These are phyloP conservation scores for Heritiera littoralis DNA, from an alignment of 345 rosid genomes.

Conservation along the genomic window DNA sequence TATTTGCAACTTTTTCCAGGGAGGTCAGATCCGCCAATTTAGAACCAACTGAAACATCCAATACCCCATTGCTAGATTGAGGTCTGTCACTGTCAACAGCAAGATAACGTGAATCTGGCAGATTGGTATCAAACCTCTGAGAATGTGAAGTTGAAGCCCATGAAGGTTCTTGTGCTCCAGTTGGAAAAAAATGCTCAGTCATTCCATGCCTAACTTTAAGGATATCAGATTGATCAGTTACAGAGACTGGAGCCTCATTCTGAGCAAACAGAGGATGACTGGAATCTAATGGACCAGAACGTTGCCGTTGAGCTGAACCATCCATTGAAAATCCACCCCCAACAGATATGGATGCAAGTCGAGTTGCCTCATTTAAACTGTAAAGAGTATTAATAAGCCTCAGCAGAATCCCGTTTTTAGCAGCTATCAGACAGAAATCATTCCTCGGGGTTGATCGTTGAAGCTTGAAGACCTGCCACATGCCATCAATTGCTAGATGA, in stretches of 20 bases:
- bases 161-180: constrained; percentile 59
- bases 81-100: constrained; percentile 59
- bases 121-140: constrained; percentile 67
- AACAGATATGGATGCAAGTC: constrained; percentile 69
- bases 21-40: constrained; percentile 42
- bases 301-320: constrained; percentile 57
- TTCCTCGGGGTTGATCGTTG: constrained; percentile 91
- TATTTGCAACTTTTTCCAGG: constrained; percentile 40
- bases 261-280: constrained; percentile 62
- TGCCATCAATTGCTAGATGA: constrained; percentile 98
- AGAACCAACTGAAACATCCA: constrained; percentile 45
- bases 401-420: constrained; percentile 83
- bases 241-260: constrained; percentile 51
- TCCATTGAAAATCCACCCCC: constrained; percentile 61
- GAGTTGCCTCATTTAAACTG: constrained; percentile 95
- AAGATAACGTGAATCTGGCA: constrained; percentile 48
- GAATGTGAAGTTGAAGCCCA: constrained; percentile 70
- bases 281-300: constrained; percentile 80
- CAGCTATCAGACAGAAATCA: constrained; percentile 94
- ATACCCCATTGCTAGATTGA: constrained; percentile 55
- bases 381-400: constrained; percentile 94
- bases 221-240: constrained; percentile 64
- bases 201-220: constrained; percentile 58
- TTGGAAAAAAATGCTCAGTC: constrained; percentile 45
- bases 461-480: constrained; percentile 99